Evolutionary conservation across 768 basidiomycete genomes (phyloP).

Genomic region (Porphyrellus cyaneotinctus): DNA sequence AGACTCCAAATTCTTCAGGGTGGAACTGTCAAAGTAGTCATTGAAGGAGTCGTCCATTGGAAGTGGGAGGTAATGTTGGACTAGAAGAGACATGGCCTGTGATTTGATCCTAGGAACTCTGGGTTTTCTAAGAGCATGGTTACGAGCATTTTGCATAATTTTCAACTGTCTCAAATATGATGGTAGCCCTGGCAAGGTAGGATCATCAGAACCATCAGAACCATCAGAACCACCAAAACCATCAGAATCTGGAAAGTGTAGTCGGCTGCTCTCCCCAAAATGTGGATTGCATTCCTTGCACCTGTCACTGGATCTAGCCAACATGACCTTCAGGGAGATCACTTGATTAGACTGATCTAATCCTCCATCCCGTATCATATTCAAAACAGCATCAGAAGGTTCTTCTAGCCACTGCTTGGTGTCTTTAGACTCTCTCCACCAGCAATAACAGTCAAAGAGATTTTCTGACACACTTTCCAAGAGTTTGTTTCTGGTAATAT

Average conservation of each 20-base stretch:
- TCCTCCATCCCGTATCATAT: background rate
- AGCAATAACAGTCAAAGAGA: background rate
- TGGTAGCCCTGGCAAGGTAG: background rate
- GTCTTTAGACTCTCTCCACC: background rate
- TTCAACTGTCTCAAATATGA: background rate
- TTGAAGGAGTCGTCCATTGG: background rate
- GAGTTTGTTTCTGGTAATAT: background rate
- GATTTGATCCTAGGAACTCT: background rate
- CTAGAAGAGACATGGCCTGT: background rate
- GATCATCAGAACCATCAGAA: background rate
- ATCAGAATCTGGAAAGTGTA: too few species aligned
- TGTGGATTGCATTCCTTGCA: too few species aligned
- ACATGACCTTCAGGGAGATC: background rate
- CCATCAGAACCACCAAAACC: background rate
- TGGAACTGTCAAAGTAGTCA: background rate
- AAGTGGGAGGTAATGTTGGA: background rate
- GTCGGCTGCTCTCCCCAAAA: too few species aligned
- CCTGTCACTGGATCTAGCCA: background rate
- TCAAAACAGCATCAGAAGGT: background rate
- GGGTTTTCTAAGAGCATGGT: background rate
- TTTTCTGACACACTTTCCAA: background rate
- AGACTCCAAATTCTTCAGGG: background rate
- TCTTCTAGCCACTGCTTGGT: constrained; percentile 1
- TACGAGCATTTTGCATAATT: background rate
- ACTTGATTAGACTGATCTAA: background rate